These are phyloP conservation scores for Malassezia dermatis DNA, from an alignment of 1,284 basidiomycete genomes.

Conservation along the genomic window DNA sequence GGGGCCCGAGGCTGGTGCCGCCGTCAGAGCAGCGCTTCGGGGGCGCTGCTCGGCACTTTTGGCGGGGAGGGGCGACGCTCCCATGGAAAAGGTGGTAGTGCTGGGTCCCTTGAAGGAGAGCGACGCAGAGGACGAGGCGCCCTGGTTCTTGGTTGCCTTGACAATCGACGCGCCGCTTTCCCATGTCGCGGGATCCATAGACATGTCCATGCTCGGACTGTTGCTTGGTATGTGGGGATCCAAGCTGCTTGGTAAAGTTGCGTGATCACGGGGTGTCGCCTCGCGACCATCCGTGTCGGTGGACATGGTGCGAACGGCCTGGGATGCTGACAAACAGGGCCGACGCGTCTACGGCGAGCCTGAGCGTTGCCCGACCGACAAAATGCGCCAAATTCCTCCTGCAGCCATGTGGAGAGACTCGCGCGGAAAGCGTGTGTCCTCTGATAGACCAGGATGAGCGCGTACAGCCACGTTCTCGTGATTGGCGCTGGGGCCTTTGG, in stretches of 20 bases:
- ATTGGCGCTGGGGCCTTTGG: conserved; percentile 79
- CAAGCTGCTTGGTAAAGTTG: neutral
- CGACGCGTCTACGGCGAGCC: neutral
- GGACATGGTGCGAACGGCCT: neutral
- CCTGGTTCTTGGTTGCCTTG: neutral
- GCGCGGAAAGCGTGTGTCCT: neutral
- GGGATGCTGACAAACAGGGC: neutral
- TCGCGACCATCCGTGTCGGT: neutral
- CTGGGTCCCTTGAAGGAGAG: neutral
- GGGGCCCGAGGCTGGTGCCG: neutral
- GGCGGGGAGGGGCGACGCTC: neutral
- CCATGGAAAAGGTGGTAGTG: neutral
- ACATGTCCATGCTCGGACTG: neutral
- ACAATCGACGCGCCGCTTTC: neutral
- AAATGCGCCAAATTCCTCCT: neutral
- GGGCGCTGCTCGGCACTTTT: neutral
- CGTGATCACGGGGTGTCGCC: neutral
- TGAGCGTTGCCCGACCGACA: neutral
- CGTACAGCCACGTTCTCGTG: conserved; percentile 46
- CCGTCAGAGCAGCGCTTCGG: neutral
- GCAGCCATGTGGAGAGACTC: neutral
- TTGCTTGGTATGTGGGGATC: neutral
- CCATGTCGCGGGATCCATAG: neutral
- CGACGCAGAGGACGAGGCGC: neutral
- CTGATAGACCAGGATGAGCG: conserved; percentile 2